Evolutionary conservation across 495 filamentous ascomycete genomes (phyloP).

Genomic region (Mycothermus thermophilus): DNA sequence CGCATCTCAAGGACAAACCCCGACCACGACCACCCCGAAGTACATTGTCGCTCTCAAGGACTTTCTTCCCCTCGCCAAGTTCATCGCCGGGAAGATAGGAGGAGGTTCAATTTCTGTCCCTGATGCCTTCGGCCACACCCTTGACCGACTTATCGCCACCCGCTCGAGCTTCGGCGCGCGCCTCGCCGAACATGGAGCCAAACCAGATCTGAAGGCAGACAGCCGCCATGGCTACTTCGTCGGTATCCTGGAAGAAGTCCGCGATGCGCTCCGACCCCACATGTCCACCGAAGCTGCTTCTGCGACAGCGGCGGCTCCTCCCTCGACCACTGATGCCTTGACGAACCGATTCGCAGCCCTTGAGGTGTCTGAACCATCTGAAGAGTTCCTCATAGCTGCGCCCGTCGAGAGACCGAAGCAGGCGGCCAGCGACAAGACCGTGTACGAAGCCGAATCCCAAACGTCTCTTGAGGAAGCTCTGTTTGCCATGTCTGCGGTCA

Average conservation of each 20-base stretch:
- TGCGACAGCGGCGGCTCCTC: neutral
- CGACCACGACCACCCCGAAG: conserved; percentile 3
- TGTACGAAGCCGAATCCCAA: conserved; percentile 23
- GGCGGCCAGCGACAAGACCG: neutral
- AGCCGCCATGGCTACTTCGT: conserved; percentile 24
- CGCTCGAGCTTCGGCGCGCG: conserved; percentile 9
- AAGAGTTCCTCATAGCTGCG: conserved; percentile 22
- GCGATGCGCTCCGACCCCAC: conserved; percentile 17
- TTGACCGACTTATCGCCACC: conserved; percentile 17
- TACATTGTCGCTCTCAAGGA: conserved; percentile 28
- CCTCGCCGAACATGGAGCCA: conserved; percentile 10
- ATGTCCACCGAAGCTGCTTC: conserved; percentile 2
- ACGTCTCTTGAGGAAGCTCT: conserved; percentile 15
- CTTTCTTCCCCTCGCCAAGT: conserved; percentile 25
- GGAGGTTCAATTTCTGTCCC: conserved; percentile 15
- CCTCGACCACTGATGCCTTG: conserved; percentile 1
- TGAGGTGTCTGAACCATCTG: conserved; percentile 24
- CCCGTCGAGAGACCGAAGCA: conserved; percentile 10
- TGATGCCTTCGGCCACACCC: conserved; percentile 6
- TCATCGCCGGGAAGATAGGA: conserved; percentile 16
- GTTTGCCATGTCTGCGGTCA: conserved; percentile 10
- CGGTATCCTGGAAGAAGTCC: conserved; percentile 18
- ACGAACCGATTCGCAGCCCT: conserved; percentile 21
- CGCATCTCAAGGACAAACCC: too few relatives aligned
- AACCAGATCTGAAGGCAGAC: conserved; percentile 10